Evolutionary conservation across 2,329 filamentous ascomycete genomes (phyloP), one percentile per base, ranked within the genome.

Genomic region (Aspergillus vadensis): DNA sequence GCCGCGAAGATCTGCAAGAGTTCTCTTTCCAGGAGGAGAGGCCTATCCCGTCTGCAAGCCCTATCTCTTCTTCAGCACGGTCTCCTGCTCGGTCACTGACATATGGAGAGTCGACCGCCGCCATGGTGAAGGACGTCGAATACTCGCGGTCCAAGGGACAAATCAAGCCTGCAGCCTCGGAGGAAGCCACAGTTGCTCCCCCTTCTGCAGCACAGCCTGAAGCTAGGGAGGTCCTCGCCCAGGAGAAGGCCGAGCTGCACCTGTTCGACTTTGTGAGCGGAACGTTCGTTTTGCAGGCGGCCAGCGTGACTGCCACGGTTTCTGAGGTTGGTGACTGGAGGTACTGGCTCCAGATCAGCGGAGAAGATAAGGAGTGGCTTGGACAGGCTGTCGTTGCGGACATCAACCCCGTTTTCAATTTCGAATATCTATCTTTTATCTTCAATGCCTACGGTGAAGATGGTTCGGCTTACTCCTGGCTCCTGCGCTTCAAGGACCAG

Each of bases 371-470:
- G 70, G 88, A 93, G 57, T 97, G 92, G 91, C 82, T 99, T 2
- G 92, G 92, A 21, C 91, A 96, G 65, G 85, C 89, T 2, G 87
- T 99, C 30, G 83, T 92, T 30, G 89, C 91, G 6, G 95, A 99
- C 68, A 92, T 98, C 76, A 98, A 98, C 70, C 95, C 95, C 0
- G 93, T 99, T 19, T 99, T 98, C 82, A 98, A 98, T 79, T 98
- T 97, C 67, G 95, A 99, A 76, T 98, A 94, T 70, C 83, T 97
- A n/a, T 98, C 94, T 0, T 98, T 98, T 75, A 97, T 99, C 71
- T 99, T 99, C 84, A 99, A 99, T 72, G 92, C 97, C 74, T 98
- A 97, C 74, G 86, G 90, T 14, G 85, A 88, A 38, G 91, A 97
- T 76, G 92, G 93, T 2, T 91, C 90, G 1, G 94, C 95, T 4